These are phyloP conservation scores for Blumeriella jaapii DNA, from an alignment of 2,329 filamentous ascomycete species.

Conservation along the genomic window DNA sequence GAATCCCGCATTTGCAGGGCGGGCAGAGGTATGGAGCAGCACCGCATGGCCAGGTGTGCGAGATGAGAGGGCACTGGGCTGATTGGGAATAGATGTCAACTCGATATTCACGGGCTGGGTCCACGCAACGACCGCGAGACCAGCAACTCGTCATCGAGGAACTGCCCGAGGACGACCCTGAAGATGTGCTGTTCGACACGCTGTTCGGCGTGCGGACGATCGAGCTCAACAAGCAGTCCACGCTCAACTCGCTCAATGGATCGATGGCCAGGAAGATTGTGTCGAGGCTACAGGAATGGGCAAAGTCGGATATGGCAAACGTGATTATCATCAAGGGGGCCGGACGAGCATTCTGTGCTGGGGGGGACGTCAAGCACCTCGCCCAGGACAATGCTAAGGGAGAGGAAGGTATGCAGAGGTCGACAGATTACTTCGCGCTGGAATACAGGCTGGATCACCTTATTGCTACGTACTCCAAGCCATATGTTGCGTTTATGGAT, in stretches of 20 bases:
- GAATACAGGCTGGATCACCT: slow-evolving; percentile 96
- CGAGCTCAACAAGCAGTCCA: slow-evolving; percentile 85
- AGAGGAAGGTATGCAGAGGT: slow-evolving; percentile 58
- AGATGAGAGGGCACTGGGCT: no score
- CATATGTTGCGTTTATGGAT: slow-evolving; percentile 92
- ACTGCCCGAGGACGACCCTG: slow-evolving; percentile 53
- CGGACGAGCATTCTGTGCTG: slow-evolving; percentile 81
- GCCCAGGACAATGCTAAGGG: slow-evolving; percentile 62
- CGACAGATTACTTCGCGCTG: slow-evolving; percentile 76
- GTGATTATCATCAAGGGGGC: slow-evolving; percentile 85
- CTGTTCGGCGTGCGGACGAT: slow-evolving; percentile 83
- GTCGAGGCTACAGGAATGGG: slow-evolving; percentile 82
- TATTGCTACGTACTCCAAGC: slow-evolving; percentile 87
- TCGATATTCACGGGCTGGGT: slow-evolving; percentile 1
- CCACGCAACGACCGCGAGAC: no score
- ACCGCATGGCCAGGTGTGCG: no score
- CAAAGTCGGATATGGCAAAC: slow-evolving; percentile 88
- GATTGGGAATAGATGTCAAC: slow-evolving; percentile 33
- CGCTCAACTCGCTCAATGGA: slow-evolving; percentile 83
- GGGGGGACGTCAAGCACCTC: slow-evolving; percentile 77
- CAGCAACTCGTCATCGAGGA: slow-evolving; percentile 24
- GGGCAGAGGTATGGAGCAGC: slow-evolving; percentile 41
- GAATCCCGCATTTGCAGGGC: slow-evolving; percentile 43
- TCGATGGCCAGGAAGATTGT: slow-evolving; percentile 96
- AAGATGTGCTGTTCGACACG: slow-evolving; percentile 88